A percentile compares a stretch with the other conserved stretches of the same genome.
These are phyloP conservation scores for Pseudophaeomoniella oleicola DNA, from an alignment of 2,329 filamentous ascomycete species.

Conservation along the genomic window DNA sequence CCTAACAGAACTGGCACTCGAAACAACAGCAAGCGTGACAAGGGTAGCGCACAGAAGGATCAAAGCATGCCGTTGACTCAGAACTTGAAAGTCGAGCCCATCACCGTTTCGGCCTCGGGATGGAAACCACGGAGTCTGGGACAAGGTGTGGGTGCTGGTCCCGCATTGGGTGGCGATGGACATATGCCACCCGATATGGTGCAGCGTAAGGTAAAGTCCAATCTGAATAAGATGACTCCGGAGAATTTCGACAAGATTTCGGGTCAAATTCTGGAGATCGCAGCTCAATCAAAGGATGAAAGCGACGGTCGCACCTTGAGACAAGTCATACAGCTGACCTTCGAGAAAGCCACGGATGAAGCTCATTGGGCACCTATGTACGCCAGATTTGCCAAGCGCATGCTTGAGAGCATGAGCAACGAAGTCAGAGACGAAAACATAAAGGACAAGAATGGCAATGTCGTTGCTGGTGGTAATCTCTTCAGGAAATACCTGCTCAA, in stretches of 20 bases:
- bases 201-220: constrained; percentile 96
- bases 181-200: constrained; percentile 83
- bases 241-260: constrained; percentile 97
- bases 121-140: constrained; percentile 78
- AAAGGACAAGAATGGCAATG: constrained; percentile 72
- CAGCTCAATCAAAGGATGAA: constrained; percentile 90
- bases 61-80: constrained; percentile 87
- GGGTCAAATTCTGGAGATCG: constrained; percentile 82
- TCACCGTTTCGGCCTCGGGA: constrained; percentile 56
- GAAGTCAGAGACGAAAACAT: constrained; percentile 95
- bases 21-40: constrained; percentile 33
- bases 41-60: constrained; percentile 40
- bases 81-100: constrained; percentile 66
- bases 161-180: constrained; percentile 34
- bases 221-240: constrained; percentile 98
- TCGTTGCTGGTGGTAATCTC: constrained; percentile 80
- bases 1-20: constrained; percentile 43
- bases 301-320: constrained; percentile 83
- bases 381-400: constrained; percentile 93
- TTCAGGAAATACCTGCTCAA: constrained; percentile 99
- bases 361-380: constrained; percentile 99
- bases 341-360: constrained; percentile 97
- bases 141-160: constrained; percentile 25
- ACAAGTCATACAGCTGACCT: constrained; percentile 96
- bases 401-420: constrained; percentile 87